These are phyloP conservation scores for Emericellopsis atlantica DNA, from an alignment of 2,329 filamentous ascomycete genomes.

Conservation along the genomic window DNA sequence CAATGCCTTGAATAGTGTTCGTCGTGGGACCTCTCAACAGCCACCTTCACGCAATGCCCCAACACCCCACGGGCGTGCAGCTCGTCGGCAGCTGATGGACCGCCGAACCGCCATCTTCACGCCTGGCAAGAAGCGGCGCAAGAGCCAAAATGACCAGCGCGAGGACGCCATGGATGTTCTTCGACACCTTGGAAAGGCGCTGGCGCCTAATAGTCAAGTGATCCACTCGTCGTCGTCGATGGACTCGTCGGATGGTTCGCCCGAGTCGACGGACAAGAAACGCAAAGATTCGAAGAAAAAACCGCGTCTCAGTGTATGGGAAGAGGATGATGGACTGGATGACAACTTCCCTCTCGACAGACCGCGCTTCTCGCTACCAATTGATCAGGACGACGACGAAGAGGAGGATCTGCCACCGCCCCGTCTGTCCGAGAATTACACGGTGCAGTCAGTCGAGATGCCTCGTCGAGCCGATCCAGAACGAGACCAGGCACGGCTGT, in stretches of 20 bases:
- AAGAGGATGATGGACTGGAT: constrained; percentile 33
- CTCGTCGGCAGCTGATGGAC: constrained; percentile 43
- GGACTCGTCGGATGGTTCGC: constrained; percentile 9
- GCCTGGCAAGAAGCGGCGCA: constrained; percentile 44
- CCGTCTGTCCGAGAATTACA: constrained; percentile 41
- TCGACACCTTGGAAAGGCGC: constrained; percentile 37
- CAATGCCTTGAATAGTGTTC: constrained; percentile 23
- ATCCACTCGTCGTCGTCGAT: constrained; percentile 35
- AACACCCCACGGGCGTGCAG: constrained; percentile 50
- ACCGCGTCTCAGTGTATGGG: constrained; percentile 13
- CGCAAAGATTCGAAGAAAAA: constrained; percentile 5
- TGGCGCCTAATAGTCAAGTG: constrained; percentile 34
- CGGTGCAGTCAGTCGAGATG: constrained; percentile 46
- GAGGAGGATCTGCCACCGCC: constrained; percentile 39
- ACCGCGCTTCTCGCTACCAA: constrained; percentile 42
- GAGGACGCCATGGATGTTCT: constrained; percentile 42
- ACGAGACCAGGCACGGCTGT: background rate
- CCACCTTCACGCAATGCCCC: constrained; percentile 18
- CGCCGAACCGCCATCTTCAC: constrained; percentile 48
- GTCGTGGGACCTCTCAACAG: constrained; percentile 24
- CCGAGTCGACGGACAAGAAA: background rate
- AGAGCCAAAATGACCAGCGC: constrained; percentile 40
- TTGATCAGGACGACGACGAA: constrained; percentile 37
- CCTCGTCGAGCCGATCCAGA: constrained; percentile 39
- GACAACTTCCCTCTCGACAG: constrained; percentile 35